Base-by-base conservation (phyloP, 2,329 filamentous ascomycete genomes). In the Aspergillus texensis region DNA sequence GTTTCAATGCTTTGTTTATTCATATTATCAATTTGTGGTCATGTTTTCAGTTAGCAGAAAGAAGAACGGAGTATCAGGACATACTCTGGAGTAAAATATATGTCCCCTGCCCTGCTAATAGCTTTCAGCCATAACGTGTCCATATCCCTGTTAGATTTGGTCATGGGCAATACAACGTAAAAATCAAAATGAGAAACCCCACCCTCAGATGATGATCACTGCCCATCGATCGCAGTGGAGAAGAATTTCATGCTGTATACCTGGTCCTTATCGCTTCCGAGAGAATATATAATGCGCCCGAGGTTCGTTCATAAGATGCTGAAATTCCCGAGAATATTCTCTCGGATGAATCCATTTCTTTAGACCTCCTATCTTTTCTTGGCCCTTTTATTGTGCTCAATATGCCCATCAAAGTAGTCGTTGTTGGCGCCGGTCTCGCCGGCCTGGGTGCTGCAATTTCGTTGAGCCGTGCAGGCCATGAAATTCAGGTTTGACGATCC, bases 401-500 rank as follows among this genome's bases (percentile, higher is more conserved):
- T 19, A 65, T 63, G 61, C 62, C 62, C 0, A 21, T 66, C 3
- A 60, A 62, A 12, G 56, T 66, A 2, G 30, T 66, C 19, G 32
- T 66, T n/a, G 56, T 64, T 26, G 62, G 64, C 6, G 64, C 59
- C 19, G 64, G 62, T 32, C 52, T 66, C 2, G 62, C 41, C 3
- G 64, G 64, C 11, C 57, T 66, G 3, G 59, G 56, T 14, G 64
- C 64, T 14, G 62, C 59, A 19, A 60, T 64, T 50, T 59, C 64
- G 1, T 53, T 62, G 21, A 60, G 43, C 26, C 56, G 53, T 2
- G 50, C 52, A 21, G 64, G 64, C 16, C 72, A 74, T 57, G 61
- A 72, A 46, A 67, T 74, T 16, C 68, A 72, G 63, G 71, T 75
- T 4, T 30, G n/a, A 19, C 4, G 70, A 68, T 68, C 6, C 39